phyloP scores from a whole-genome alignment of 2,329 filamentous ascomycete genomes.

The Diplocarpon mali region DNA sequence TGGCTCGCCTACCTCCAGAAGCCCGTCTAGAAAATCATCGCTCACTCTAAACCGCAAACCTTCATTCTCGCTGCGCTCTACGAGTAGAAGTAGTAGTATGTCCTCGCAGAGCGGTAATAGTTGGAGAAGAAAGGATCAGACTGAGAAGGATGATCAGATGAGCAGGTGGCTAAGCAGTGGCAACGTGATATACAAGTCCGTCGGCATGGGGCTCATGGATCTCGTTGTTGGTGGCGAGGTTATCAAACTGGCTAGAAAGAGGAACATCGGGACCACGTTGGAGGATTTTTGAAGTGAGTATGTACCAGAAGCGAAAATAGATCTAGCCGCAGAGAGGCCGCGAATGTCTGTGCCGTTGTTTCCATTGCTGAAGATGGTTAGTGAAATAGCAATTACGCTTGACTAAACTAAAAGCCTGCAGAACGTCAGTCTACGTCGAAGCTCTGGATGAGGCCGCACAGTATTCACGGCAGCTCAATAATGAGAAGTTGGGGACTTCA shows the following conservation, averaged over 20 bases:
- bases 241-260: constrained; percentile 42
- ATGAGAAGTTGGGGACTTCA: too few species aligned
- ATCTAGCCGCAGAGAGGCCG: too few species aligned
- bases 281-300: constrained; percentile 36
- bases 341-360: too few species aligned
- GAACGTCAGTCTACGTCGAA: too few species aligned
- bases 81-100: constrained; percentile 8
- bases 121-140: constrained; percentile 16
- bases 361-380: too few species aligned
- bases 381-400: too few species aligned
- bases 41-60: constrained; percentile 12
- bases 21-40: constrained; percentile 16
- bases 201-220: constrained; percentile 57
- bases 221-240: constrained; percentile 49
- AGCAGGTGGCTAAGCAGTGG: constrained; percentile 46
- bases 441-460: too few species aligned
- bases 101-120: constrained; percentile 9
- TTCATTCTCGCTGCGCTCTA: constrained; percentile 6
- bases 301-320: too few species aligned
- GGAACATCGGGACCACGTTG: constrained; percentile 42
- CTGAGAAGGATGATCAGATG: constrained; percentile 36
- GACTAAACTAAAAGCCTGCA: too few species aligned
- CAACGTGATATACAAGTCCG: constrained; percentile 59
- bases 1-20: constrained; percentile 1
- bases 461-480: too few species aligned